Evolutionary conservation across 1,139 yeast genomes (phyloP).

Genomic region (Pneumocystis sp.): DNA sequence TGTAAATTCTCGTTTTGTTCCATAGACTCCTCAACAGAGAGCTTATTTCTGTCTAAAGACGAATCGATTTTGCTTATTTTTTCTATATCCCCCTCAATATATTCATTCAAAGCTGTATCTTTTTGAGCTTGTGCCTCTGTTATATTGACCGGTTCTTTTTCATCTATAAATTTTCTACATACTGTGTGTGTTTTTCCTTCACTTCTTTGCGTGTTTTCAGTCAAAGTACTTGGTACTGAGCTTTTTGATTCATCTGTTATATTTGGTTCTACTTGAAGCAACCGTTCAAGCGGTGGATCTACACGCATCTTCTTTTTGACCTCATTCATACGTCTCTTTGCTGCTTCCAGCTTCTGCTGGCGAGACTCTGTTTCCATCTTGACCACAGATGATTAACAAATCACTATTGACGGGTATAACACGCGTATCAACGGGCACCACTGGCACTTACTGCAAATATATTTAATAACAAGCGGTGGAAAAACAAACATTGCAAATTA

Average conservation of each 20-base stretch:
- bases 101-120: neutral
- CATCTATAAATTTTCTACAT: neutral
- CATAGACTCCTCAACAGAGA: neutral
- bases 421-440: neutral
- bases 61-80: neutral
- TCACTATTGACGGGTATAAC: no score
- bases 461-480: no score
- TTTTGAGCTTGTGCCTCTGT: neutral
- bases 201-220: neutral
- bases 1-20: neutral
- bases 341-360: neutral
- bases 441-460: no score
- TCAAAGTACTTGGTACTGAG: no score
- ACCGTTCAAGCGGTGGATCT: neutral
- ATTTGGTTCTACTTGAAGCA: no score
- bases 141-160: neutral
- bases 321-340: neutral
- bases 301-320: conserved; percentile 1
- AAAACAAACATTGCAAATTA: no score
- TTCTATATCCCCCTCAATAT: neutral
- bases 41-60: neutral
- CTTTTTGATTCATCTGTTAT: no score
- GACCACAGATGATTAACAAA: neutral
- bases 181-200: neutral
- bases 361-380: neutral